phyloP scores from a whole-genome alignment of 2,329 filamentous ascomycete genomes.

The Peltaster fructicola region DNA sequence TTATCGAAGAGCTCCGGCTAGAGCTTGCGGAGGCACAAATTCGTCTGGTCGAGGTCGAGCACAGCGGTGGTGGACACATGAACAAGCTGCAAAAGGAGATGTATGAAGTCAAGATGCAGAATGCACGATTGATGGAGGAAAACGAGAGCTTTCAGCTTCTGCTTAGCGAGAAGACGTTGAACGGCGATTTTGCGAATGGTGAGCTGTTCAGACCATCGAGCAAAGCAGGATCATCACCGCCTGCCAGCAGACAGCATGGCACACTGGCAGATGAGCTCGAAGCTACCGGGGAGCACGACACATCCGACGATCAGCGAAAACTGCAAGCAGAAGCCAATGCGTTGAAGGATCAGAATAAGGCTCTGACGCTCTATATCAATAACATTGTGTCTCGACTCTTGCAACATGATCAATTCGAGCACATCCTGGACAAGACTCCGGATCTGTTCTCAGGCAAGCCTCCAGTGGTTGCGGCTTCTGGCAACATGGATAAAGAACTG shows the following conservation, averaged over 20 bases:
- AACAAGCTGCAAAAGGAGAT: slow-evolving; percentile 81
- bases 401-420: slow-evolving; percentile 87
- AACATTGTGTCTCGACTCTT: slow-evolving; percentile 94
- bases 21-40: slow-evolving; percentile 92
- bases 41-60: slow-evolving; percentile 86
- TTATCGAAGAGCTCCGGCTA: slow-evolving; percentile 80
- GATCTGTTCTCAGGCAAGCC: slow-evolving; percentile 20
- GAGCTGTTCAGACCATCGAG: slow-evolving; percentile 10
- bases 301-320: slow-evolving; percentile 43
- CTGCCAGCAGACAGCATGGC: slow-evolving; percentile 28
- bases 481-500: slow-evolving; percentile 62
- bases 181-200: slow-evolving; percentile 53
- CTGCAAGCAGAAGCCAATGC: slow-evolving; percentile 64
- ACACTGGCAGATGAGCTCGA: slow-evolving; percentile 81
- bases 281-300: slow-evolving; percentile 39
- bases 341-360: slow-evolving; percentile 89
- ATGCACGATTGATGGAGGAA: slow-evolving; percentile 91
- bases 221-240: slow-evolving; percentile 36
- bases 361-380: slow-evolving; percentile 93
- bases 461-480: too few species aligned
- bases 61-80: slow-evolving; percentile 71
- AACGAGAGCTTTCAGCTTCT: slow-evolving; percentile 96
- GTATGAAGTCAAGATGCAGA: slow-evolving; percentile 86
- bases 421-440: slow-evolving; percentile 69
- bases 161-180: slow-evolving; percentile 84